Base-by-base conservation (phyloP, 2,329 filamentous ascomycete species). In the Helotiales sp. region DNA sequence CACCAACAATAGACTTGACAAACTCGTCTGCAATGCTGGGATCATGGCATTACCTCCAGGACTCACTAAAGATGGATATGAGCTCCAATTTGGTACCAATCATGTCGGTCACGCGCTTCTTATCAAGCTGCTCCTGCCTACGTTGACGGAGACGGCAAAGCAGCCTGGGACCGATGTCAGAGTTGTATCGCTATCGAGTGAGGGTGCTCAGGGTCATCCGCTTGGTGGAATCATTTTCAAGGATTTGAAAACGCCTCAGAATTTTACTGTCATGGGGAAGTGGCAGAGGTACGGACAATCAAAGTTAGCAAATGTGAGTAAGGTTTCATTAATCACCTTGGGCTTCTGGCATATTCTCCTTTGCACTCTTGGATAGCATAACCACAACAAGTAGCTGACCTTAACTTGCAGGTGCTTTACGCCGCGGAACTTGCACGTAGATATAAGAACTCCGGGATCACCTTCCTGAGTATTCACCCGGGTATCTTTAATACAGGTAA, bases 61-160 rank as follows among this genome's bases (percentile, higher is more conserved):
- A 1, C 60, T 74, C 13, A 79, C 76, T 5, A 65, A 67, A 27
- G 76, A 81, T 25, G 77, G 78, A 10, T 81, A 79, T 58, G 79
- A 82, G 63, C 64, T 75, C 15, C 75, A 79, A 57, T 79, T 81
- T 58, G 77, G 74, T 1, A 77, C 73, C 2, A 82, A 82, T 57
- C 76, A 81, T 64, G 61, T 81, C 38, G 77, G 77, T n/a, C 78
- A 80, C 53, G 75, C 78, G 3, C 70, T 77, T 4, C 69, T 81
- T 12, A 68, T 74, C 17, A 70, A 74, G 55, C 68, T 72, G 2
- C 65, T 79, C 22, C 54, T 74, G 2, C 74, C 73, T 5, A 64
- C 62, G 5, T 55, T 76, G 6, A 52, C 68, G 29, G 63, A 63
- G 17, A 72, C 71, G 0, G 51, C 60, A 3, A 44, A 48, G 17